Conservation (phyloP, 2,329 filamentous ascomycete genomes). For the Colletotrichum tropicale region DNA sequence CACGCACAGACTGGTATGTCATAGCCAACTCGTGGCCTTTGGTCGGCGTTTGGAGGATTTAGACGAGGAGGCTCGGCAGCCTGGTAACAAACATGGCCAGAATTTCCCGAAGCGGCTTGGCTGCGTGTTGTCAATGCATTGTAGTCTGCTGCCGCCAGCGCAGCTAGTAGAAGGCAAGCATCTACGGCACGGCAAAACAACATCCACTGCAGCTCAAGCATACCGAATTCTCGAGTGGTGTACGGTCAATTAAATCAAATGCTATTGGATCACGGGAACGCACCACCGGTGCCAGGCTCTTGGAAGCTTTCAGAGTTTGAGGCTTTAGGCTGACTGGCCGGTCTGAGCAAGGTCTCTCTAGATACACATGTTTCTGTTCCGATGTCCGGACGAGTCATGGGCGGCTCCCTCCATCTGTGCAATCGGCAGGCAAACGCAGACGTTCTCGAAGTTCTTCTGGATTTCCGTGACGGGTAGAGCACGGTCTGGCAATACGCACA, state of each 20-base stretch:
- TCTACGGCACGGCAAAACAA: not conserved
- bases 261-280: not conserved
- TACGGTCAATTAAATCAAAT: not conserved
- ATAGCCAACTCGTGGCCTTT: not conserved
- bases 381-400: slow-evolving; percentile 4
- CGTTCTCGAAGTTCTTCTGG: not conserved
- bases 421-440: not conserved
- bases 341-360: not conserved
- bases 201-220: not conserved
- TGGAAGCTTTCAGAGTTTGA: not conserved
- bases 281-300: not conserved
- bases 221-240: not conserved
- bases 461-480: not conserved
- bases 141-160: not conserved
- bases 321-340: not conserved
- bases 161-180: not conserved
- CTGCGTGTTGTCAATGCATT: not conserved
- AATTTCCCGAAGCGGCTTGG: not conserved
- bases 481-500: not conserved
- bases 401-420: not conserved
- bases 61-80: not conserved
- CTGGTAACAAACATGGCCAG: not conserved
- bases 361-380: not conserved
- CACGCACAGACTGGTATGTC: not conserved
- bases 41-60: not conserved